Percentiles rank a stretch among this genome's conserved stretches.
phyloP scores from a whole-genome alignment of 2,329 filamentous ascomycete species.

The Pleurostoma richardsiae region DNA sequence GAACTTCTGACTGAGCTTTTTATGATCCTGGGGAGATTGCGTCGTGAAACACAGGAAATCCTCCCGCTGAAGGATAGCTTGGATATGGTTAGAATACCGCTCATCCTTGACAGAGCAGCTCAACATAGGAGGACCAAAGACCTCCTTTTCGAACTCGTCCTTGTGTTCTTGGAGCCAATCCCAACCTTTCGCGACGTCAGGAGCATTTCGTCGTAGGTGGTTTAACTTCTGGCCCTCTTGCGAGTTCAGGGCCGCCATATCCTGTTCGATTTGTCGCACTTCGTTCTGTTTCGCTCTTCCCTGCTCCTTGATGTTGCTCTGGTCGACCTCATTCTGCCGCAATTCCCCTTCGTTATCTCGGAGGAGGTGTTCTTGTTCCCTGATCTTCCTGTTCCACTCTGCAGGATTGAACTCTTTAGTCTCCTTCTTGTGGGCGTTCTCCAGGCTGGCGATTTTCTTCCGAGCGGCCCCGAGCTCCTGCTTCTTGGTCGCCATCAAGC shows the following conservation, averaged over 20 bases:
- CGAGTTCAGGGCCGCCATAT: conserved; percentile 61
- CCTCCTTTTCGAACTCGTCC: conserved; percentile 63
- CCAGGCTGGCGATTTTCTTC: conserved; percentile 56
- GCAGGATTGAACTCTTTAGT: conserved; percentile 64
- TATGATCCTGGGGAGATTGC: conserved; percentile 71
- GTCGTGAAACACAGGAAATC: conserved; percentile 68
- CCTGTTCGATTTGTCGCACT: conserved; percentile 32
- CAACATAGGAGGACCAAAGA: conserved; percentile 77
- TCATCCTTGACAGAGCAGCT: conserved; percentile 74
- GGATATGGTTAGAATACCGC: conserved; percentile 53
- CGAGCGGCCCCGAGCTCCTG: conserved; percentile 44
- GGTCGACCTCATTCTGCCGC: conserved; percentile 22
- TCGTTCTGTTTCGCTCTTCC: conserved; percentile 34
- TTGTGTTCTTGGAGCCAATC: conserved; percentile 75
- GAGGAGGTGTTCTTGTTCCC: conserved; percentile 52
- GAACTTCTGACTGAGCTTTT: conserved; percentile 62
- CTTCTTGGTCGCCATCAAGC: conserved; percentile 42
- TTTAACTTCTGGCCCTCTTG: conserved; percentile 68
- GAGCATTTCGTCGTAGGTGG: conserved; percentile 55
- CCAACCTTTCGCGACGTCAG: conserved; percentile 67
- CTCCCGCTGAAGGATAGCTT: conserved; percentile 42
- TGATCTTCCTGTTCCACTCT: conserved; percentile 69
- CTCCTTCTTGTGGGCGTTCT: conserved; percentile 56
- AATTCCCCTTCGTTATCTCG: conserved; percentile 44
- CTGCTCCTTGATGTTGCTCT: conserved; percentile 31